These are phyloP conservation scores for Hebeloma cylindrosporum DNA, from an alignment of 768 basidiomycete species.

Conservation along the genomic window DNA sequence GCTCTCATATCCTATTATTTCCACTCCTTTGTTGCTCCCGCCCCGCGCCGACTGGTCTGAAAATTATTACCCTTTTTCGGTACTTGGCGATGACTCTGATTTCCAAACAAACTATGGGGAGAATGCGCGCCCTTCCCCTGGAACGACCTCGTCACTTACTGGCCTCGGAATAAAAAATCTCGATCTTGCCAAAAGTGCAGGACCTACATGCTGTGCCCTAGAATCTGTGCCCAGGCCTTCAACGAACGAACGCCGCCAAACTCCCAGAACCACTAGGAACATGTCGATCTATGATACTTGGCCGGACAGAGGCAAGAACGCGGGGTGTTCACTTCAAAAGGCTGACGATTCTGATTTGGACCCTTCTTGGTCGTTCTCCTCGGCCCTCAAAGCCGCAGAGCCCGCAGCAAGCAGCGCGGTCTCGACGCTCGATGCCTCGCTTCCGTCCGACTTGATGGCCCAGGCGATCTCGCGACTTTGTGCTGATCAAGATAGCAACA, in stretches of 20 bases:
- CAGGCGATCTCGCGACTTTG: constrained; percentile 8
- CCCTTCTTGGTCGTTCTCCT: constrained; percentile 25
- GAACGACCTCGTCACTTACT: constrained; percentile 20
- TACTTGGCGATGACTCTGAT: constrained; percentile 24
- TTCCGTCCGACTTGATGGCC: constrained; percentile 14
- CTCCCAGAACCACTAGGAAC: constrained; percentile 6
- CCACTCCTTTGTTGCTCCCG: constrained; percentile 26
- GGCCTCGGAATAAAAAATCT: constrained; percentile 33
- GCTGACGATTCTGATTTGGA: constrained; percentile 4
- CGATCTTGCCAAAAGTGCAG: constrained; percentile 15
- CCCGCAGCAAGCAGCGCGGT: constrained; percentile 17
- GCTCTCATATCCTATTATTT: constrained; percentile 13
- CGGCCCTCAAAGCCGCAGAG: constrained; percentile 20
- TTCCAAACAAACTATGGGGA: constrained; percentile 39
- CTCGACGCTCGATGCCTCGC: constrained; percentile 8
- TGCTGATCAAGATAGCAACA: constrained; percentile 7
- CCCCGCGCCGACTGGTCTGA: constrained; percentile 21
- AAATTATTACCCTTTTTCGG: constrained; percentile 11
- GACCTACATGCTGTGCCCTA: constrained; percentile 4
- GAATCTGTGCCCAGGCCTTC: neutral
- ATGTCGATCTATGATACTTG: constrained; percentile 11
- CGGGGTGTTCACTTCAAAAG: neutral
- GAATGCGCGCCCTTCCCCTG: constrained; percentile 8
- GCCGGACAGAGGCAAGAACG: neutral
- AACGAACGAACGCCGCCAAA: constrained; percentile 8